These are phyloP conservation scores for Ogataea pini DNA, from an alignment of 805 yeast genomes.

Conservation along the genomic window DNA sequence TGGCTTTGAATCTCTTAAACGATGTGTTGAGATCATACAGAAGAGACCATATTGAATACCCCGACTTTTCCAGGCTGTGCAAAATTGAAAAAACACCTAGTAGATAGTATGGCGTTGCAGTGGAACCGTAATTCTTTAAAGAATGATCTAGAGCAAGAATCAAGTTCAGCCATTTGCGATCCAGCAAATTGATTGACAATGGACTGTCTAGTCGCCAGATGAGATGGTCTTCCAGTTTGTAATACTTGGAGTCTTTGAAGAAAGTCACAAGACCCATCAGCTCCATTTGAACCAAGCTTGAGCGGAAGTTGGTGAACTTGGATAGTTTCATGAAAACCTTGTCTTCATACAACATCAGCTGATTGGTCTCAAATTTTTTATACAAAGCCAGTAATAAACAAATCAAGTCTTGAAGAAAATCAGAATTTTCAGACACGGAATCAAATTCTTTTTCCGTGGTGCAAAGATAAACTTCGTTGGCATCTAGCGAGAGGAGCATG, in stretches of 20 bases:
- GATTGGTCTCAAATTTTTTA: slow-evolving; percentile 7
- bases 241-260: slow-evolving; percentile 9
- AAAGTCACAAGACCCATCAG: slow-evolving; percentile 10
- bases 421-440: background rate
- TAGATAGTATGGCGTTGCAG: slow-evolving; percentile 12
- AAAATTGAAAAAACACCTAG: slow-evolving; percentile 14
- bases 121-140: background rate
- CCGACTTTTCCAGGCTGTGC: slow-evolving; percentile 10
- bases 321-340: slow-evolving; percentile 5
- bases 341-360: slow-evolving; percentile 7
- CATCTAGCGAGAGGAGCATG: background rate
- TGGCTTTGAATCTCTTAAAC: slow-evolving; percentile 12
- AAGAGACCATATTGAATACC: slow-evolving; percentile 19
- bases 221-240: slow-evolving; percentile 12
- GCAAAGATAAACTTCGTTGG: slow-evolving; percentile 7
- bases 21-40: slow-evolving; percentile 20
- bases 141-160: slow-evolving; percentile 15
- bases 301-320: slow-evolving; percentile 1
- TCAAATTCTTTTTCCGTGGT: slow-evolving; percentile 11
- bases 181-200: slow-evolving; percentile 6
- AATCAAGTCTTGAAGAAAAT: slow-evolving; percentile 8
- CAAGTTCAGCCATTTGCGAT: slow-evolving; percentile 20
- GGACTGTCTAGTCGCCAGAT: slow-evolving; percentile 13
- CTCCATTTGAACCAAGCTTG: slow-evolving; percentile 15
- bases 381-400: slow-evolving; percentile 10